phyloP scores from a whole-genome alignment of 208 protist species.

The Trypanosoma congolense region DNA sequence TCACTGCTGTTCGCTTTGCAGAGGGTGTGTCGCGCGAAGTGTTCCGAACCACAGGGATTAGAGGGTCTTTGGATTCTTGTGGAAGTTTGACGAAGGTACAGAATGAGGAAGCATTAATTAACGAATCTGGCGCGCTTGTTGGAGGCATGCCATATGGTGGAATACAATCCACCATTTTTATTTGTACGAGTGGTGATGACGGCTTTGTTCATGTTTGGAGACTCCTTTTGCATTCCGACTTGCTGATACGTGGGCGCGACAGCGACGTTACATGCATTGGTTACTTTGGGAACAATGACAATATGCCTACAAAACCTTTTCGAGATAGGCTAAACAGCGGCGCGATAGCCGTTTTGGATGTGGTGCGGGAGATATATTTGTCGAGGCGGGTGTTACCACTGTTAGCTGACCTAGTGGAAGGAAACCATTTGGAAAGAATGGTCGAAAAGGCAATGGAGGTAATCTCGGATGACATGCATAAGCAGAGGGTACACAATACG shows the following conservation, averaged over 20 bases:
- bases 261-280: conserved; percentile 42
- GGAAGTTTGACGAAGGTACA: neutral
- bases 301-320: conserved; percentile 24
- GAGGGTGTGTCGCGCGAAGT: neutral
- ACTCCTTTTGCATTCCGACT: conserved; percentile 12
- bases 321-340: conserved; percentile 21
- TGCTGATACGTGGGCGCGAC: neutral
- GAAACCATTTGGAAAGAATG: neutral
- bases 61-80: neutral
- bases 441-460: conserved; percentile 3
- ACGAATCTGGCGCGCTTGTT: neutral
- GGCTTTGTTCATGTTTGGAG: conserved; percentile 52
- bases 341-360: conserved; percentile 27
- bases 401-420: conserved; percentile 8
- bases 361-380: conserved; percentile 46
- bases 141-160: neutral
- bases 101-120: neutral
- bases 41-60: neutral
- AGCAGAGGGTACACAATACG: no score
- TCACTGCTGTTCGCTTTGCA: conserved; percentile 43
- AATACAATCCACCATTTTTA: conserved; percentile 14
- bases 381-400: conserved; percentile 33
- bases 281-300: conserved; percentile 43
- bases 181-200: conserved; percentile 51
- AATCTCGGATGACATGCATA: conserved; percentile 14